Base-by-base conservation (phyloP, 2,329 filamentous ascomycete species). In the Phialocephala subalpina region DNA sequence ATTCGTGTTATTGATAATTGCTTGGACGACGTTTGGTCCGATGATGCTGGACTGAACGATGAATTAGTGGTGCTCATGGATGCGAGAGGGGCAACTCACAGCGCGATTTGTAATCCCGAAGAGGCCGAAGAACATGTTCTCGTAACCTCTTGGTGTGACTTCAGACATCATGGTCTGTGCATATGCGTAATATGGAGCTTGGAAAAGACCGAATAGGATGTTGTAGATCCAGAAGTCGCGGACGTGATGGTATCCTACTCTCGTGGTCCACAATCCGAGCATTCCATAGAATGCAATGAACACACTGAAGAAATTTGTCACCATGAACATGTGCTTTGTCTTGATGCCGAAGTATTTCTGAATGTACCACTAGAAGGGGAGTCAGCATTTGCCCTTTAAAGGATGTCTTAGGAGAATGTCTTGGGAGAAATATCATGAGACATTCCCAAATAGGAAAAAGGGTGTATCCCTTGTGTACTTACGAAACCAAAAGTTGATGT, bases 141-240 rank as follows among this genome's bases (percentile, higher is more conserved):
- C 79, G 56, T 80, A 81, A 16, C 79, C 79, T 16, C 74, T 72
- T 2, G 79, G 80, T 69, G 79, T 81, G 16, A 81, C 73, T 47
- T 81, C 79, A 55, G 78, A 80, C 64, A 81, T 80, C 79, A 81
- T 81, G 1, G 79, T 81, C 74, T 81, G 79, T 14, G 79, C 74
- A 64, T 80, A 81, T 70, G 78, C 78, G 57, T 80, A 81, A 61
- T 81, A 80, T 5, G 79, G 78, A 0, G 79, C 79, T 64, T 81
- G 79, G 35, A 81, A 80, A 9, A 81, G 68, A 0, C 79, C 79
- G 53, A 81, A 81, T 1, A 81, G 65, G 36, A 80, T 72, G 56
- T 81, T 81, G 62, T 81, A 81, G 60, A 81, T 77, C 69, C 79
- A 80, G 63, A 81, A 81, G 27, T 81, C 80, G 7, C 65, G 62